These are phyloP conservation scores for Amanita pallidorosea DNA, from an alignment of 768 basidiomycete species.

Conservation along the genomic window DNA sequence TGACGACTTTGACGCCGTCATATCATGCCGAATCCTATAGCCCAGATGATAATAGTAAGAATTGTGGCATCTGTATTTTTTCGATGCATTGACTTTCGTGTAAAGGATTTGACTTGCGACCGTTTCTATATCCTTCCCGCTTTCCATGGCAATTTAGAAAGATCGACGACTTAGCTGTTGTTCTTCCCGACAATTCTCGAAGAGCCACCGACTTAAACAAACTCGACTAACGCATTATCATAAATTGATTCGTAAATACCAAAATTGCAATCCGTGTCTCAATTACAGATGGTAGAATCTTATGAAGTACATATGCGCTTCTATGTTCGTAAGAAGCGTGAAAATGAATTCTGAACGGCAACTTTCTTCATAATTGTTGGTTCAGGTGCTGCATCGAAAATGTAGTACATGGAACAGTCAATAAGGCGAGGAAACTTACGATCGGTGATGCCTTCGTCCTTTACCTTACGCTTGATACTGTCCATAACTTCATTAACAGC, in stretches of 20 bases:
- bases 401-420: neutral
- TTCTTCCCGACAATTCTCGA: constrained; percentile 58
- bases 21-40: constrained; percentile 97
- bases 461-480: constrained; percentile 83
- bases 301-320: neutral
- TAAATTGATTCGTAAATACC: constrained; percentile 12
- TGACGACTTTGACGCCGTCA: constrained; percentile 90
- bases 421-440: constrained; percentile 38
- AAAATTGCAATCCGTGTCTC: constrained; percentile 5
- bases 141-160: constrained; percentile 97
- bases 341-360: constrained; percentile 62
- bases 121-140: constrained; percentile 89
- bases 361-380: constrained; percentile 91
- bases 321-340: constrained; percentile 58
- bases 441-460: constrained; percentile 75
- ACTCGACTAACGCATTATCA: constrained; percentile 14
- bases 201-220: constrained; percentile 11
- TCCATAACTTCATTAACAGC: constrained; percentile 89
- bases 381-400: constrained; percentile 45
- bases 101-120: constrained; percentile 87
- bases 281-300: neutral
- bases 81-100: constrained; percentile 7
- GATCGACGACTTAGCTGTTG: constrained; percentile 80
- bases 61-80: constrained; percentile 4
- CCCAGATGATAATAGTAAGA: constrained; percentile 91